Evolutionary conservation across 805 yeast species (phyloP), one percentile per base, ranked within the genome.

Genomic region (Kodamaea kaohsiungensis): DNA sequence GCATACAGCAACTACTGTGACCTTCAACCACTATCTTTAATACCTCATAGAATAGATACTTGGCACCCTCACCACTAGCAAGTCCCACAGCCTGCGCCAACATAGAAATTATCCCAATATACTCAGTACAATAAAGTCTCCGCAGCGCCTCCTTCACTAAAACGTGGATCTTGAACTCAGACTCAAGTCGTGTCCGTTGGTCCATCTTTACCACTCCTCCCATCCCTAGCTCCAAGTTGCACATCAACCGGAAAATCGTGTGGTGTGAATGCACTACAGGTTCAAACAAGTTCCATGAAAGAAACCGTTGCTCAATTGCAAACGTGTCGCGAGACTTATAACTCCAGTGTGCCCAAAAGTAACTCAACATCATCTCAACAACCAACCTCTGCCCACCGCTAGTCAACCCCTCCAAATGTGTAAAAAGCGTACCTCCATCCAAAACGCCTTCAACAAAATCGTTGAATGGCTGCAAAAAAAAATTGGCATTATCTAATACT

Each of bases 261-360:
- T 56, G 43, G 49, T 69, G 66, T 2, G 65, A 61, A 48, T 67
- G 72, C 4, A 72, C 59, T 3, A 61, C 52, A 5, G 77, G 78
- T 7, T 65, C 6, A 53, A 13, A 49, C 10, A 69, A 49, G 5
- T 65, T 62, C 79, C 81, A 78, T 2, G 54, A 57, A 10, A 57
- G 46, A 50, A 74, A 74, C 43, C 58, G 60, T 16, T n/a, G 25
- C 17, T 53, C 22, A 8, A 59, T 51, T 8, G 55, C 54, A 0
- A 59, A 35, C 19, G 66, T 62, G 7, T 64, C 55, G 7, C 45
- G 43, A 3, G 48, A 46, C 16, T 51, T 19, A 37, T 38, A 76
- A 18, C 62, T 61, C 82, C 81, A 80, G 55, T 79, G 81, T 8
- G 72, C 65, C 65, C 78, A 76, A 52, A 81, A 76, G 56, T 78